Base-by-base conservation (phyloP, 2,329 filamentous ascomycete species). In the Penicillium sp. region DNA sequence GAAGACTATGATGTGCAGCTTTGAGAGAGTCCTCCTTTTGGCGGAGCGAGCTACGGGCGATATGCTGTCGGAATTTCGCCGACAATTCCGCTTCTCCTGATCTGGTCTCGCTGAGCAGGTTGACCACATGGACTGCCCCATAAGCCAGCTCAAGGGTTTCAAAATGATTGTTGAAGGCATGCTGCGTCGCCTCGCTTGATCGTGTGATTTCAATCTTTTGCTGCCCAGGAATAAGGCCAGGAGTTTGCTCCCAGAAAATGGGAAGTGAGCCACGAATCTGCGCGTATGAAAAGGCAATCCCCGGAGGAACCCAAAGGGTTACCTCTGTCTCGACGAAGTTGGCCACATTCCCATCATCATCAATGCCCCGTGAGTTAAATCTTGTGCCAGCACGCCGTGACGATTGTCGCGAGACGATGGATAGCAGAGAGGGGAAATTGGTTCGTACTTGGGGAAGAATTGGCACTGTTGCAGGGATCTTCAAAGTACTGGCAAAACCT, bases 301-400 rank as follows among this genome's bases (percentile, higher is more conserved):
- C 80, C 1, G 85, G 84, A 1, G 89, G 89, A 61, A 87, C 88
- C 88, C 90, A 96, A 67, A 95, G 92, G 33, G 93, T 85, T 0
- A 91, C 96, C 74, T 99, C 94, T 0, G 91, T 94, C 73, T 99
- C 94, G n/a, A 97, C 94, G 72, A 96, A 99, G 71, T 99, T 99
- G 54, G 94, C 92, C 23, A 97, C 94, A 64, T 97, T 91, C 12
- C 94, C 94, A 66, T 97, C 91, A 68, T 99, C 94, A 67, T 99
- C 94, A 58, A 99, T 96, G 32, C 94, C 94, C 61, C 94, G 84
- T n/a, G 93, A 88, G 70, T 97, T 97, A 79, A 97, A 99, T 33
- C 94, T 84, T 13, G 94, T 99, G 18, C 94, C 94, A 15, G 94
- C 94, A 74, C 93, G 85, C 61, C 86, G 83, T 67, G 92, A 97